Percentiles rank a stretch among this genome's conserved stretches.
Evolutionary conservation across 2,329 filamentous ascomycete genomes (phyloP).

Genomic region (Aciculosporium take): DNA sequence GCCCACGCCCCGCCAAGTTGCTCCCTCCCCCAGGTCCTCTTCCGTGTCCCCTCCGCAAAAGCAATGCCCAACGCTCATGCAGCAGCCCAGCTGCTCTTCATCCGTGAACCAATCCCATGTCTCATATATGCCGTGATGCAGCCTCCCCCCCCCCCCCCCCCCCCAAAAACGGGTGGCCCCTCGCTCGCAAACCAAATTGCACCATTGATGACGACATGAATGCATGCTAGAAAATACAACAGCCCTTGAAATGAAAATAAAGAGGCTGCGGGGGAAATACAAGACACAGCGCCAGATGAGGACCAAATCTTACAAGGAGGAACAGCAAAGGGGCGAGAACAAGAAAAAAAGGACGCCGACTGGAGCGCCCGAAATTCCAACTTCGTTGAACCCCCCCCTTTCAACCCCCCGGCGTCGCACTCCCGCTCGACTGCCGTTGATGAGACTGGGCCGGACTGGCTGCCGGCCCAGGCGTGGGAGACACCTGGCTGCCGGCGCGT

Average conservation of each 20-base stretch:
- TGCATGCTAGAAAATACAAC: neutral
- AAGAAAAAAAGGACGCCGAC: neutral
- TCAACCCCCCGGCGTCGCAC: slow-evolving; percentile 20
- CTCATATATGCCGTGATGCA: too few relatives aligned
- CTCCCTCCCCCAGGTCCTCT: too few relatives aligned
- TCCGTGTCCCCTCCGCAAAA: too few relatives aligned
- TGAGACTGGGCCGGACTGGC: slow-evolving; percentile 12
- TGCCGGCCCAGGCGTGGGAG: slow-evolving; percentile 10
- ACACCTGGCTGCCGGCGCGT: slow-evolving; percentile 13
- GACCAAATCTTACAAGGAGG: neutral
- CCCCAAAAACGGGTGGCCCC: too few relatives aligned
- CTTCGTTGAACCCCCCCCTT: too few relatives aligned
- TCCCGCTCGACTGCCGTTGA: slow-evolving; percentile 24
- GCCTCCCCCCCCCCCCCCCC: too few relatives aligned
- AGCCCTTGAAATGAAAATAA: neutral
- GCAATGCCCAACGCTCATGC: too few relatives aligned
- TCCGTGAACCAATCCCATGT: too few relatives aligned
- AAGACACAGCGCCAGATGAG: neutral
- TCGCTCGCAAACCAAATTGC: too few relatives aligned
- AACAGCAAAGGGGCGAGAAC: too few relatives aligned
- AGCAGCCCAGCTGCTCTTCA: too few relatives aligned
- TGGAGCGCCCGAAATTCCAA: neutral
- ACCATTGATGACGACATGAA: neutral
- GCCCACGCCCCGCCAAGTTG: too few relatives aligned
- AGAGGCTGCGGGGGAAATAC: neutral